Percentiles rank a stretch among this genome's conserved stretches.
These are phyloP conservation scores for Trypanosoma brucei DNA, from an alignment of 208 protist genomes.

Conservation along the genomic window DNA sequence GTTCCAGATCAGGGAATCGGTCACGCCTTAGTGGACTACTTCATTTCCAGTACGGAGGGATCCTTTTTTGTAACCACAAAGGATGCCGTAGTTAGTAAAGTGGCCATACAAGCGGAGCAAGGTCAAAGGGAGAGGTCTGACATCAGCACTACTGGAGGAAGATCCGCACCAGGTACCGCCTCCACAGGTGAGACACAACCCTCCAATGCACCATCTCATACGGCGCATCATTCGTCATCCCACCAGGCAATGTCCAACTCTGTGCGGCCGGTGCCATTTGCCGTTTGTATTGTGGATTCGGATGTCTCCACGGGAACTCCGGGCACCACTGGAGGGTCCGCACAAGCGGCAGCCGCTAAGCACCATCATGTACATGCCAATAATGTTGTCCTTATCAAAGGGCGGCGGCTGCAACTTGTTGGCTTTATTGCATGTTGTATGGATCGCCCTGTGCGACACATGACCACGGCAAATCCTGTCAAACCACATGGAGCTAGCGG, in stretches of 20 bases:
- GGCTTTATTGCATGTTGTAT: constrained; percentile 26
- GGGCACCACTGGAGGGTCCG: background rate
- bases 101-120: background rate
- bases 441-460: constrained; percentile 11
- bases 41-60: constrained; percentile 19
- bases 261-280: constrained; percentile 74
- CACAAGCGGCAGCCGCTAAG: background rate
- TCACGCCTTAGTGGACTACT: constrained; percentile 15
- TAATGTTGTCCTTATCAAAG: constrained; percentile 18
- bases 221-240: background rate
- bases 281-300: constrained; percentile 71
- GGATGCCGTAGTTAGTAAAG: constrained; percentile 11
- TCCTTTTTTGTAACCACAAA: constrained; percentile 22
- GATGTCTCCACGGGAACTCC: constrained; percentile 31
- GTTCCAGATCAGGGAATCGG: constrained; percentile 1
- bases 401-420: constrained; percentile 19
- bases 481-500: constrained; percentile 8
- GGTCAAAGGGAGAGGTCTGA: constrained; percentile 3
- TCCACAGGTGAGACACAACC: background rate
- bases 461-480: constrained; percentile 5
- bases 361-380: constrained; percentile 2
- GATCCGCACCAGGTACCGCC: background rate
- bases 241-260: constrained; percentile 1
- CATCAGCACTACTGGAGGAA: background rate
- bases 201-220: constrained; percentile 8